Evolutionary conservation across 164 flowering plant genomes (phyloP), one percentile per base, ranked within the genome.

Genomic region (Macadamia tetraphylla): DNA sequence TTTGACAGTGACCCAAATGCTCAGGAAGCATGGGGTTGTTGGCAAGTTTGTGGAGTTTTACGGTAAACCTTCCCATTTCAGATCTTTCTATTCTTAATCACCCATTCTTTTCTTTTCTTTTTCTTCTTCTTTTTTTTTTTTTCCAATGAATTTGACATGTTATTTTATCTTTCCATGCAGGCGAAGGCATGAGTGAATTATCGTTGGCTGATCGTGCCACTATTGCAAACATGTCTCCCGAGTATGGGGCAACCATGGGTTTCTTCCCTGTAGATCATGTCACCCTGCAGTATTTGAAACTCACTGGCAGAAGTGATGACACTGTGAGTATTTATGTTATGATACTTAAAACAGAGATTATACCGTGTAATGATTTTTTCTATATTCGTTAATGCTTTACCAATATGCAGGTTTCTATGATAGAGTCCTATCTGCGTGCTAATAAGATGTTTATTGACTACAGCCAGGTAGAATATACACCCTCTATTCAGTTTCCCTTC

Each of bases 171-270:
- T 63, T 77, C 59, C 63, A 23, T 83, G 66, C 67, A 92, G 98
- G 98, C 52, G 87, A 82, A 71, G 98, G 98, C 66, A 84, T 92
- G 93, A 76, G 85, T 58, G 79, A 87, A 68, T 75, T 90, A 44
- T 86, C 98, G 64, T 74, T 92, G 60, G 97, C 98, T 67, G 98
- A 92, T 74, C 84, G 98, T 72, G 98, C 98, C 29, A 92, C 98
- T 23, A 92, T 90, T 73, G 97, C 97, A 30, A 90, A 92, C 66
- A 92, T 92, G 98, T 92, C 98, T 65, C 98, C 98, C 59, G 97
- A 92, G 76, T 92, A 92, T 87, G 98, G 98, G 66, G 98, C 98
- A 71, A 92, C 98, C 49, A 92, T 92, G 97, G 98, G 98, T 15
- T 92, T 92, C 83, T 92, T 92, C 87, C 98, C 95, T 48, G 98